A percentile compares a stretch with the other conserved stretches of the same genome.
These are phyloP conservation scores for Tolypocladium album DNA, from an alignment of 2,329 filamentous ascomycete genomes.

Conservation along the genomic window DNA sequence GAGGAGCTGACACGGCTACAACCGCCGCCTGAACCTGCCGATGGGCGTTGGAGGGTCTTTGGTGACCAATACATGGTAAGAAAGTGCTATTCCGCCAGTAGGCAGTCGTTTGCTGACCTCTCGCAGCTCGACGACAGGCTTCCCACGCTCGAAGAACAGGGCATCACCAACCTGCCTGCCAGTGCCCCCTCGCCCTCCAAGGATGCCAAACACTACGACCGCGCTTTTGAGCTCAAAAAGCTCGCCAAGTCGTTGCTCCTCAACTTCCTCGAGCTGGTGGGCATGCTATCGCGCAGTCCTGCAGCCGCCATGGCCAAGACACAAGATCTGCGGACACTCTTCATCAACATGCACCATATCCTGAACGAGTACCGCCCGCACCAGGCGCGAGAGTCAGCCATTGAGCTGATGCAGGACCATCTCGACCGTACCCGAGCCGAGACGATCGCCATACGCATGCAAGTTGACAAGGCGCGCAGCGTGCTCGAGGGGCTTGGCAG, in stretches of 20 bases:
- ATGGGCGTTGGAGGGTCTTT: slow-evolving; percentile 66
- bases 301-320: slow-evolving; percentile 57
- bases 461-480: slow-evolving; percentile 61
- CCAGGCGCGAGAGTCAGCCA: slow-evolving; percentile 80
- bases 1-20: slow-evolving; percentile 66
- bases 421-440: slow-evolving; percentile 63
- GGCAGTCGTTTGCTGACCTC: neutral
- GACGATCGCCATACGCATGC: slow-evolving; percentile 55
- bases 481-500: slow-evolving; percentile 60
- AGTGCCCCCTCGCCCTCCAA: slow-evolving; percentile 27
- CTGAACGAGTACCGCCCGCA: slow-evolving; percentile 92
- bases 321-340: slow-evolving; percentile 66
- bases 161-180: slow-evolving; percentile 54
- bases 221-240: slow-evolving; percentile 59
- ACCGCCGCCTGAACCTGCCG: slow-evolving; percentile 63
- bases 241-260: slow-evolving; percentile 77
- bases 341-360: slow-evolving; percentile 86
- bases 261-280: slow-evolving; percentile 78
- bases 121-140: slow-evolving; percentile 48
- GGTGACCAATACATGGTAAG: slow-evolving; percentile 51
- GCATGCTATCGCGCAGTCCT: slow-evolving; percentile 25
- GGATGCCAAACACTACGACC: slow-evolving; percentile 48
- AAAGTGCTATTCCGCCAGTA: neutral
- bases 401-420: slow-evolving; percentile 79
- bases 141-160: slow-evolving; percentile 57